Conservation (phyloP, 2,329 filamentous ascomycete genomes). For the Neonectria sp. region DNA sequence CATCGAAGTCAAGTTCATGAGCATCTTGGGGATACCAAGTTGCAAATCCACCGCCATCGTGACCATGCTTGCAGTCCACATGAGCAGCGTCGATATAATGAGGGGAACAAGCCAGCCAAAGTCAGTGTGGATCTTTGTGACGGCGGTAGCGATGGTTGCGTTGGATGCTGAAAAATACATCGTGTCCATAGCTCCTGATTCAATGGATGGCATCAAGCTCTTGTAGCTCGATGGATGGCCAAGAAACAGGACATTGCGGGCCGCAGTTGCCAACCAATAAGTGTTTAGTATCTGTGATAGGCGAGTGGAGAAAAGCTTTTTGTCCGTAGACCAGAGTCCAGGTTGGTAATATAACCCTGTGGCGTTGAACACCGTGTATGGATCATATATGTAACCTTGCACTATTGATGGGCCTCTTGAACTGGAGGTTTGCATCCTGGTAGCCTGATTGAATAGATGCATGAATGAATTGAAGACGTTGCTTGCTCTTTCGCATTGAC, state of each 20-base stretch:
- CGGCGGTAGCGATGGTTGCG: not conserved
- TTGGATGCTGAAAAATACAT: not conserved
- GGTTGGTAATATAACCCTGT: not conserved
- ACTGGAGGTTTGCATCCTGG: not conserved
- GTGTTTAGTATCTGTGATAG: slow-evolving; percentile 14
- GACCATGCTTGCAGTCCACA: slow-evolving; percentile 12
- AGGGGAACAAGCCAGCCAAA: slow-evolving; percentile 21
- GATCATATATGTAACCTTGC: slow-evolving; percentile 10
- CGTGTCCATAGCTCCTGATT: not conserved
- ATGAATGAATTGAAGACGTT: slow-evolving; percentile 2
- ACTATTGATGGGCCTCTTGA: not conserved
- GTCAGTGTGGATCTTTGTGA: slow-evolving; percentile 8
- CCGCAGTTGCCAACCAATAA: slow-evolving; percentile 8
- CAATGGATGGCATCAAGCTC: not conserved
- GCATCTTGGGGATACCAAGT: slow-evolving; percentile 20
- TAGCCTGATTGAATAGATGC: not conserved
- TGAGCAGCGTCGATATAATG: slow-evolving; percentile 6
- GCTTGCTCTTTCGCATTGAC: not conserved
- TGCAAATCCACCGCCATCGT: slow-evolving; percentile 23
- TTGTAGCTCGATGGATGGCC: slow-evolving; percentile 14
- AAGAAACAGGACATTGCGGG: slow-evolving; percentile 1
- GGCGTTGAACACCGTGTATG: not conserved
- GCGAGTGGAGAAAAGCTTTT: slow-evolving; percentile 3
- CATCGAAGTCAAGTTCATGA: slow-evolving; percentile 24
- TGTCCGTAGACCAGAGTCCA: not conserved